These are phyloP conservation scores for Piedraia hortae DNA, from an alignment of 2,329 filamentous ascomycete species.

Conservation along the genomic window DNA sequence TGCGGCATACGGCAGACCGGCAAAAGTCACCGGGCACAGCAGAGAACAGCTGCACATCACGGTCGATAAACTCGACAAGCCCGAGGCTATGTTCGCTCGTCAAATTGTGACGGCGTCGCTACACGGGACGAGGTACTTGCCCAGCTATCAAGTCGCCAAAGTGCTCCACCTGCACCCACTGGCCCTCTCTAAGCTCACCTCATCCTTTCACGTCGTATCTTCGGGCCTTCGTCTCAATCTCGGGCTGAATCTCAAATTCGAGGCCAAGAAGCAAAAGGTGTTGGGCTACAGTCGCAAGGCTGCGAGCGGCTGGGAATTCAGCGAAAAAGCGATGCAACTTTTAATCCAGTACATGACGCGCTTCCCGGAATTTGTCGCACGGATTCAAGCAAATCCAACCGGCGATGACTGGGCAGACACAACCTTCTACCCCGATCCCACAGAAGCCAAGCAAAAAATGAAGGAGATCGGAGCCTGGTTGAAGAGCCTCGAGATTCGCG, in stretches of 20 bases:
- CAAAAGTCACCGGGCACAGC: constrained; percentile 53
- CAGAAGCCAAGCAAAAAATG: constrained; percentile 47
- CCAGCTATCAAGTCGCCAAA: constrained; percentile 69
- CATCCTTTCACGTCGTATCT: constrained; percentile 64
- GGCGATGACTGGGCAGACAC: constrained; percentile 61
- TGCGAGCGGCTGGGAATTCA: constrained; percentile 83
- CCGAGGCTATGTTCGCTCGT: constrained; percentile 58
- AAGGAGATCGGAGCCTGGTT: constrained; percentile 89
- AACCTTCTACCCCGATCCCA: constrained; percentile 54
- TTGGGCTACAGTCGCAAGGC: constrained; percentile 79
- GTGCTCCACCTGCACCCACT: constrained; percentile 59
- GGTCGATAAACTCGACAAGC: constrained; percentile 42
- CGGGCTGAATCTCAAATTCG: constrained; percentile 88
- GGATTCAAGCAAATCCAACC: constrained; percentile 60
- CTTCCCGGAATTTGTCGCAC: constrained; percentile 87
- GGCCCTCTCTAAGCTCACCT: constrained; percentile 83
- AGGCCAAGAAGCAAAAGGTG: constrained; percentile 83
- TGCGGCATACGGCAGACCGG: constrained; percentile 67
- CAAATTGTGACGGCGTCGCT: constrained; percentile 45
- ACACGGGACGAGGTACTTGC: constrained; percentile 44
- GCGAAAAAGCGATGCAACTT: constrained; percentile 51
- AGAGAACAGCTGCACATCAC: constrained; percentile 52
- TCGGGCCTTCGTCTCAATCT: constrained; percentile 68
- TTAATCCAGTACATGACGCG: constrained; percentile 72
- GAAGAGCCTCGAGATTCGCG: constrained; percentile 71